Base-by-base conservation (phyloP, 2,329 filamentous ascomycete genomes). In the Penicillium sumatraense region DNA sequence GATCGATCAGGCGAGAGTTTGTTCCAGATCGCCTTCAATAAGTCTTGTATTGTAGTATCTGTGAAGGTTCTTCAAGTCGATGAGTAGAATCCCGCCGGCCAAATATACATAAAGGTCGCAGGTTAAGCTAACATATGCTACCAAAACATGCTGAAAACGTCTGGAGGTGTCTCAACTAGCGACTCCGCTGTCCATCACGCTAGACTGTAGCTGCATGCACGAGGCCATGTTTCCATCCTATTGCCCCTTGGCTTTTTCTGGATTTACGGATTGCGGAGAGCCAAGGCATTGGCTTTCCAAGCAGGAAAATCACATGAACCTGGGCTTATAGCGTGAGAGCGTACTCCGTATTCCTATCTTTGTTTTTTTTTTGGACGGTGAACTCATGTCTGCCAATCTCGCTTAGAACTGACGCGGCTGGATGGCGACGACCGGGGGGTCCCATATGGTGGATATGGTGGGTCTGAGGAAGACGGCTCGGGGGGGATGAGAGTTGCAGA, bases 391-490 rank as follows among this genome's bases (percentile, higher is more conserved):
- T 31, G 26, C 35, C 51, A 59, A 53, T 57, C 20, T 59, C 58
- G 58, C 53, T 59, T 61, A 57, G 26, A 46, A 24, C 26, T 49
- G 24, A 21, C 21, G 35, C 46, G 29, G 36, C 8, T 46, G 44
- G 35, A 51, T 41, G 20, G 38, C 36, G 48, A 20, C 26, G 38
- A 36, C 49, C 45, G 24, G 42, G 14, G n/a, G 16, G 29, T 21
- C 49, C 51, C 46, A 47, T 50, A n/a, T 16, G 11, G 35, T 46
- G 42, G 42, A 46, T 16, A 18, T 24, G 5, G 26, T 31, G 42
- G 26, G 21, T 13, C 42, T 13, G n/a, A 9, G 42, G 6, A 20
- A 20, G 49, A 57, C 56, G 56, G 56, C 41, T 60, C 53, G 56
- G 56, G 49, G 49, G 48, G 56, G 26, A 31, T 46, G 42, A 31